Percentiles rank a stretch among this genome's conserved stretches.
Evolutionary conservation across 495 filamentous ascomycete species (phyloP).

Genomic region (Hypoxylon fragiforme): DNA sequence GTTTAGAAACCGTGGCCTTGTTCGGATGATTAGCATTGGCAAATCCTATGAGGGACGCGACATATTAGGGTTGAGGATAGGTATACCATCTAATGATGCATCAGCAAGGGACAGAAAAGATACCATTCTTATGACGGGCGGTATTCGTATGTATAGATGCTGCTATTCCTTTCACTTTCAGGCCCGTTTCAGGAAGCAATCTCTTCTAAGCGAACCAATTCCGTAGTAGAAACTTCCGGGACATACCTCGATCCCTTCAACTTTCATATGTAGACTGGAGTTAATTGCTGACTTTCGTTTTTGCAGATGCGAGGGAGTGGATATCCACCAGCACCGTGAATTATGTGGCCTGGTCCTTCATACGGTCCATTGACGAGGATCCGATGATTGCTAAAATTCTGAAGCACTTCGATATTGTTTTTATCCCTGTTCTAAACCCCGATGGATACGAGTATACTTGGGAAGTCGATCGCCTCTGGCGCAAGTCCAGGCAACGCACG

Average conservation of each 20-base stretch:
- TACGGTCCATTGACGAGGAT: conserved; percentile 74
- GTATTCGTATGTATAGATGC: no score
- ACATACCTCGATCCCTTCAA: no score
- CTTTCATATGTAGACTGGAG: no score
- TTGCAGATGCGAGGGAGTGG: conserved; percentile 95
- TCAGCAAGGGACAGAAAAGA: conserved; percentile 53
- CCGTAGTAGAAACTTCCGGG: no score
- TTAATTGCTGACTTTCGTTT: no score
- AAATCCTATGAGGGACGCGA: conserved; percentile 82
- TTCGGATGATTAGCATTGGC: conserved; percentile 74
- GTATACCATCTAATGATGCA: conserved; percentile 56
- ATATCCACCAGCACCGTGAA: conserved; percentile 91
- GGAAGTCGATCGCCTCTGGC: conserved; percentile 90
- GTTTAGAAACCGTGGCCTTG: conserved; percentile 71
- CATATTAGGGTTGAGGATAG: conserved; percentile 81
- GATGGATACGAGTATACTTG: conserved; percentile 95
- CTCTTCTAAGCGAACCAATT: no score
- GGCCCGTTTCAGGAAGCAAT: no score
- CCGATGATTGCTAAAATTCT: conserved; percentile 72
- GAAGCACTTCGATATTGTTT: conserved; percentile 80
- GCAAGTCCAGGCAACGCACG: conserved; percentile 89
- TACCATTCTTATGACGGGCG: conserved; percentile 82
- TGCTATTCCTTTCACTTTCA: no score
- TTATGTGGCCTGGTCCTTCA: conserved; percentile 86
- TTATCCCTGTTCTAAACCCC: conserved; percentile 87